Conservation (phyloP, 225 moss, liverwort and hornwort genomes). For the Marchantia paleacea region DNA sequence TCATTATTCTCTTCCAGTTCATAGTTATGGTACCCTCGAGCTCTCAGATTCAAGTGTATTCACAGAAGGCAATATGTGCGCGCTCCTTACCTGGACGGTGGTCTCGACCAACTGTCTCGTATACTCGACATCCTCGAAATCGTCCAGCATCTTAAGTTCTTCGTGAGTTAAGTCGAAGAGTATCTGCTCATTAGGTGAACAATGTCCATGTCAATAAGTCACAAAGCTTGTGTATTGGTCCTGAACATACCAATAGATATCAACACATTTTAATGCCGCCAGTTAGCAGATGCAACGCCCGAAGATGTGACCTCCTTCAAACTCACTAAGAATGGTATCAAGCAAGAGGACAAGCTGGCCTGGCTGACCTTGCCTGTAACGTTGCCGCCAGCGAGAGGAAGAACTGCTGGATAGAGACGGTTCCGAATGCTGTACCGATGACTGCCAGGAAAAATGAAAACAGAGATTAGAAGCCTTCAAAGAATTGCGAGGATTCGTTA, state of each 20-base stretch:
- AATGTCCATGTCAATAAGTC: too few relatives aligned
- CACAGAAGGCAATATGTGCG: not conserved
- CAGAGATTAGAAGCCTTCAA: too few relatives aligned
- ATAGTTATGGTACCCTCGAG: too few relatives aligned
- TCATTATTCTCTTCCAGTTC: too few relatives aligned
- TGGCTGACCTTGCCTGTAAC: conserved; percentile 72
- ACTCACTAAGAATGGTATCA: not conserved
- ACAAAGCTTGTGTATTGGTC: too few relatives aligned
- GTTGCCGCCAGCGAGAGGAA: conserved; percentile 47
- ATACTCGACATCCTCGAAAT: conserved; percentile 83
- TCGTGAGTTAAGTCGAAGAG: conserved; percentile 68
- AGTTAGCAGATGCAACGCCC: not conserved
- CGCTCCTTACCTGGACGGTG: conserved; percentile 48
- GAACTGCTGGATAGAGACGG: conserved; percentile 68
- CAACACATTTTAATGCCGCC: not conserved
- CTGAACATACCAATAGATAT: too few relatives aligned
- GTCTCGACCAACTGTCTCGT: conserved; percentile 51
- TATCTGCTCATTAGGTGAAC: conserved; percentile 40
- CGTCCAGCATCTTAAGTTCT: conserved; percentile 65
- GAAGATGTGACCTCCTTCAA: not conserved
- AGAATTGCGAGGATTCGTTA: too few relatives aligned
- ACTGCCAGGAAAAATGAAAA: conserved; percentile 28
- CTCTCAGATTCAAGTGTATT: not conserved
- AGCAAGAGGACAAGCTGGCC: not conserved
- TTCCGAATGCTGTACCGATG: conserved; percentile 74